Conservation (phyloP, 495 filamentous ascomycete species). For the Xylaria acuta region DNA sequence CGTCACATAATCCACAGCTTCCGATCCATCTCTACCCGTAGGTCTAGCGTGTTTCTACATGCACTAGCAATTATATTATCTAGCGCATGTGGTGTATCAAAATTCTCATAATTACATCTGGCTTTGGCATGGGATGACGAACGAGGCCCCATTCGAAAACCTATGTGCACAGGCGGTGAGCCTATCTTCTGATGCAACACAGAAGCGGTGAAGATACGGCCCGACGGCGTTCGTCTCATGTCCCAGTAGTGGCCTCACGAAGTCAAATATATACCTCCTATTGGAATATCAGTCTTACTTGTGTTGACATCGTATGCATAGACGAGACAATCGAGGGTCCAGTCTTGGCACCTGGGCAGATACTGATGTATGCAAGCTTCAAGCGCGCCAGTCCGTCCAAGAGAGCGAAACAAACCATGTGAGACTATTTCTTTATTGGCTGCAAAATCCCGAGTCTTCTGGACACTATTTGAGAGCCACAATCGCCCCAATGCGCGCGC, state of each 20-base stretch:
- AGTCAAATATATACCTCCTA: not conserved
- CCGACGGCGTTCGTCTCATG: not conserved
- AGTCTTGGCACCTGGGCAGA: not conserved
- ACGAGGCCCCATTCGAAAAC: not conserved
- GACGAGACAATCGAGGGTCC: conserved; percentile 19
- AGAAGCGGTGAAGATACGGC: conserved; percentile 1
- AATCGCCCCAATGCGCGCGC: conserved; percentile 4
- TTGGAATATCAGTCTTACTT: not conserved
- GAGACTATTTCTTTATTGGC: conserved; percentile 1
- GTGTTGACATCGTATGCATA: conserved; percentile 8
- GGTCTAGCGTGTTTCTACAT: not conserved
- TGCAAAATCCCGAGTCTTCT: conserved; percentile 8
- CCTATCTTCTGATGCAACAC: not conserved
- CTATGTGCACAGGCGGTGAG: not conserved
- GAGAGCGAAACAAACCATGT: conserved; percentile 16
- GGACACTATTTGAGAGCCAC: not conserved
- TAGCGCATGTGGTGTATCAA: not conserved
- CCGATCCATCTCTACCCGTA: not conserved
- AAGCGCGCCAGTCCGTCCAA: no score
- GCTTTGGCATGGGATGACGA: not conserved
- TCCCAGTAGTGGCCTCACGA: conserved; percentile 11
- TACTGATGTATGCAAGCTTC: not conserved
- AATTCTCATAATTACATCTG: not conserved
- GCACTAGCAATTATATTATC: not conserved
- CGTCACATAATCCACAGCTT: not conserved